Percentiles rank a stretch among this genome's conserved stretches.
These are phyloP conservation scores for Diaporthe sp. DNA, from an alignment of 2,329 filamentous ascomycete species.

Conservation along the genomic window DNA sequence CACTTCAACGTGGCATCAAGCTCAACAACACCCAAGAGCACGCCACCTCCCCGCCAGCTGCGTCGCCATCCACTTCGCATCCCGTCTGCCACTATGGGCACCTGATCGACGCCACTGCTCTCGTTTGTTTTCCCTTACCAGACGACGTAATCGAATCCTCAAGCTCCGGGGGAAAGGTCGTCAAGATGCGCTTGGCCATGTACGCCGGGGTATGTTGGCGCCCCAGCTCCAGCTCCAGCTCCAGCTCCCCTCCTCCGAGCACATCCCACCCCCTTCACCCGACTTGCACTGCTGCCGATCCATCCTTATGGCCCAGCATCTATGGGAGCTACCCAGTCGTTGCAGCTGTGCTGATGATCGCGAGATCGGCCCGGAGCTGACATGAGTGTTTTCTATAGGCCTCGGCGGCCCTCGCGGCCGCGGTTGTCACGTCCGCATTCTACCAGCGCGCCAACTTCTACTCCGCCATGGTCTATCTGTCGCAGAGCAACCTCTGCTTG, in stretches of 20 bases:
- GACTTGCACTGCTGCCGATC: neutral
- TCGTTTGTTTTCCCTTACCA: constrained; percentile 3
- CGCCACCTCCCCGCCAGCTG: constrained; percentile 24
- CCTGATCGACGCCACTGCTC: constrained; percentile 26
- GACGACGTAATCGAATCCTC: neutral
- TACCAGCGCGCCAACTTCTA: constrained; percentile 98
- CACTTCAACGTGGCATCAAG: constrained; percentile 40
- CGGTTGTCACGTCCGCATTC: constrained; percentile 89
- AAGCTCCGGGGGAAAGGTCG: neutral
- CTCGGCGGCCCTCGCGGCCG: constrained; percentile 85
- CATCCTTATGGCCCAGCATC: neutral
- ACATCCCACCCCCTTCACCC: neutral
- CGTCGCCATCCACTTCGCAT: constrained; percentile 6
- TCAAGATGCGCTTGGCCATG: constrained; percentile 68
- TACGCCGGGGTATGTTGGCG: constrained; percentile 66
- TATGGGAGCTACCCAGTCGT: neutral
- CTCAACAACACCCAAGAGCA: constrained; percentile 29
- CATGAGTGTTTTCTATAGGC: constrained; percentile 58
- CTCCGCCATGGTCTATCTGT: constrained; percentile 95
- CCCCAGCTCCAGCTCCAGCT: constrained; percentile 11
- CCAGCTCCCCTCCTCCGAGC: neutral
- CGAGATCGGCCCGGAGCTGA: neutral
- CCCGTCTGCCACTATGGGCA: constrained; percentile 35
- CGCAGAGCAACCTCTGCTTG: constrained; percentile 94
- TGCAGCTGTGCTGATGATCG: constrained; percentile 30